Conservation (phyloP, 257 asterid species). For the Scutellaria minor region DNA sequence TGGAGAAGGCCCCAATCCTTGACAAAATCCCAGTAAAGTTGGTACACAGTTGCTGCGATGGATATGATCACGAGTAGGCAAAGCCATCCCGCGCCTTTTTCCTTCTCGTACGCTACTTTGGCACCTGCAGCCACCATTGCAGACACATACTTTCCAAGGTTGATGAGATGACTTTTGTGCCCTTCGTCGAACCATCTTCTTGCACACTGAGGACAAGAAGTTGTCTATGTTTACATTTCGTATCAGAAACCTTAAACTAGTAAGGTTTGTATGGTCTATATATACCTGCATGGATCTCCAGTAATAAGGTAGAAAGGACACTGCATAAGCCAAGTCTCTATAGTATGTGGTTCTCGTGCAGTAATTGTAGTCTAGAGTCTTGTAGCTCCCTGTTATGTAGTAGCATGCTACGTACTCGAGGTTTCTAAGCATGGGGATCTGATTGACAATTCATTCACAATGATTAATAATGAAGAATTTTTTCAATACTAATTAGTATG, state of each 20-base stretch:
- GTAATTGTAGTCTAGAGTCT: slow-evolving; percentile 75
- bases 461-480: not conserved
- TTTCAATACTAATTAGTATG: not conserved
- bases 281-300: slow-evolving; percentile 99
- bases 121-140: slow-evolving; percentile 99
- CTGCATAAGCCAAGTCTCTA: slow-evolving; percentile 88
- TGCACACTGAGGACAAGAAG: slow-evolving; percentile 63
- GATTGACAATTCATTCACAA: slow-evolving; percentile 15
- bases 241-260: no score
- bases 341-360: slow-evolving; percentile 76
- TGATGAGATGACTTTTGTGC: slow-evolving; percentile 74
- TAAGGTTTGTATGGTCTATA: not conserved
- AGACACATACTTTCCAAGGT: slow-evolving; percentile 92
- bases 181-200: slow-evolving; percentile 97
- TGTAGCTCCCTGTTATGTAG: slow-evolving; percentile 91
- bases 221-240: no score
- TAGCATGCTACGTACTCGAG: slow-evolving; percentile 86
- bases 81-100: slow-evolving; percentile 69
- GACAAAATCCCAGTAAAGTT: slow-evolving; percentile 94
- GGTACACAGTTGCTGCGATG: slow-evolving; percentile 77
- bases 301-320: slow-evolving; percentile 89
- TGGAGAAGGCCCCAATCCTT: slow-evolving; percentile 98
- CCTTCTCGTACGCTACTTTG: slow-evolving; percentile 90
- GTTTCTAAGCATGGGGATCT: slow-evolving; percentile 83
- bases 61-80: slow-evolving; percentile 69